Evolutionary conservation across 495 filamentous ascomycete species (phyloP), one percentile per base, ranked within the genome.

Genomic region (Xylona heveae): DNA sequence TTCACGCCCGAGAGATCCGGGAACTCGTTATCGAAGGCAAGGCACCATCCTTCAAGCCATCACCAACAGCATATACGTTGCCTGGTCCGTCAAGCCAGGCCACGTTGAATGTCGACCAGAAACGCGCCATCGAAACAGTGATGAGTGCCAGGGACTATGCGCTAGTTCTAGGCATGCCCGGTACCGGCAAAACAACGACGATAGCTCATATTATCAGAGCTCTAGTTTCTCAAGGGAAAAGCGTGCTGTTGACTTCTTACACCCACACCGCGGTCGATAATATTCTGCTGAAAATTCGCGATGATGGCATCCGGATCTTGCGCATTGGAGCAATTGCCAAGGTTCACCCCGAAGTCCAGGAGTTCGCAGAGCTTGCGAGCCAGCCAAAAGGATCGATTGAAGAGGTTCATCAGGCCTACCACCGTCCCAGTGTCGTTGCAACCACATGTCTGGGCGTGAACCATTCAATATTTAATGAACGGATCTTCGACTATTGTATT

Each of bases 261-360:
- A 95, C 85, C 0, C 88, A 97, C 44, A 88, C 83, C 17, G 88
- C 88, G 1, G 88, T 97, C 2, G 88, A 97, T 59, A 97, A 95
- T 42, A 97, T 97, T 41, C 56, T 97, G 3, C 54, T 95, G 24
- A 97, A 97, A 51, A 67, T 95, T 21, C 74, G 74, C 21, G 49
- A 74, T 33, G 78, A 85, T 33, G 63, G 69, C 5, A 75, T 91
- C 32, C 70, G 72, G 18, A 75, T 91, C 36, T 57, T 97, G 14
- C 73, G 88, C 19, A 63, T 97, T 7, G 88, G 88, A 5, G 69
- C 77, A 0, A 50, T 64, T 2, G 69, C 78, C 7, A 95, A 95
- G 45, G 52, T 97, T 28, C 82, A 90, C 47, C 71, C 75, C 0
- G 76, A 92, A 20, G 76, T 97, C 2, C 72, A 74, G 38, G 52